Conservation (phyloP, 306 rosid species). For the Begonia loranthoides region DNA sequence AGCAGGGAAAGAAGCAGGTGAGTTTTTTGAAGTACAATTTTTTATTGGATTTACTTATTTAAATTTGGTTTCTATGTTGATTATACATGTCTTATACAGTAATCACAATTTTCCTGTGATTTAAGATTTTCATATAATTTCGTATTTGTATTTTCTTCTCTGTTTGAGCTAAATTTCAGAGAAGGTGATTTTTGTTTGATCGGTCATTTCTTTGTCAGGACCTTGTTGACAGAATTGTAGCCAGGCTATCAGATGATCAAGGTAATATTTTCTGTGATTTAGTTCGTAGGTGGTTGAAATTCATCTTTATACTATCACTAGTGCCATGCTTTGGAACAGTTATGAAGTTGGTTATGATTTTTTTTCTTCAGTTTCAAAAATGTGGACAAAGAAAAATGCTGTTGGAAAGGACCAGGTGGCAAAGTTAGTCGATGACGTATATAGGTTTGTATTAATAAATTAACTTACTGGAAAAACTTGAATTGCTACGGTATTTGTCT, state of each 20-base stretch:
- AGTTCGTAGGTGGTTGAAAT: not conserved
- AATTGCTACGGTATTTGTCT: not conserved
- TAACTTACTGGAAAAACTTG: conserved; percentile 1
- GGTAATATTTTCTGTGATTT: conserved; percentile 27
- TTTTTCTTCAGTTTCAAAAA: conserved; percentile 44
- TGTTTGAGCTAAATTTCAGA: conserved; percentile 4
- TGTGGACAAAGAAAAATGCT: conserved; percentile 69
- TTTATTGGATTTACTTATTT: too few relatives aligned
- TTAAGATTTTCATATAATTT: too few relatives aligned
- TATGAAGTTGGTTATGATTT: not conserved
- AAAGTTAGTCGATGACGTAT: conserved; percentile 78
- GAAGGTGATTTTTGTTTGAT: conserved; percentile 1
- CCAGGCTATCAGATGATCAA: conserved; percentile 68
- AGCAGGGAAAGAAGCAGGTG: conserved; percentile 99
- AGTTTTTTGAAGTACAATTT: conserved; percentile 5
- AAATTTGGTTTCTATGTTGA: too few relatives aligned
- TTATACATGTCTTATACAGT: too few relatives aligned
- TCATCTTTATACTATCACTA: not conserved
- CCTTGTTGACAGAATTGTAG: conserved; percentile 71
- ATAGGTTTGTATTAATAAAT: conserved; percentile 51
- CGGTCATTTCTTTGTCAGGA: conserved; percentile 43
- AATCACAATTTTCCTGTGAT: too few relatives aligned
- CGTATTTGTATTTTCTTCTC: not conserved
- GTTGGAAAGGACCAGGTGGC: conserved; percentile 83
- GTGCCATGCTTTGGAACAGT: not conserved